Conservation (phyloP, 768 basidiomycete species). For the Mycena capillaripes region DNA sequence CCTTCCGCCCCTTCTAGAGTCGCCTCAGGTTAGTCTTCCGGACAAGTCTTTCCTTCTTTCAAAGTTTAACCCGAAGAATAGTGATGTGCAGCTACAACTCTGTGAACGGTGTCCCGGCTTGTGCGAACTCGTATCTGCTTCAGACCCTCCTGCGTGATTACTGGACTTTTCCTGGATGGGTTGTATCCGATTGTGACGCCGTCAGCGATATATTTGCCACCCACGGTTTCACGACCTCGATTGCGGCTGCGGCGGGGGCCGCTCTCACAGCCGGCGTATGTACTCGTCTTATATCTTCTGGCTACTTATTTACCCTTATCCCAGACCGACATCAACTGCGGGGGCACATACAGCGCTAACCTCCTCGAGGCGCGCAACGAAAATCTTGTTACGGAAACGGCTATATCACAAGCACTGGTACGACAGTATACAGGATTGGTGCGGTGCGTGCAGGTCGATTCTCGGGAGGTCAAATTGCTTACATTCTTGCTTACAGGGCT, state of each 20-base stretch:
- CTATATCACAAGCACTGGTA: slow-evolving; percentile 58
- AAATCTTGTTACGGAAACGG: slow-evolving; percentile 57
- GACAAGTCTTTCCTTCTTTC: too few species aligned
- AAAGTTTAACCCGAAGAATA: too few species aligned
- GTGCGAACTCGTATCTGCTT: slow-evolving; percentile 66
- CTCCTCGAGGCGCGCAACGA: slow-evolving; percentile 64
- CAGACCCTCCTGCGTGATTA: slow-evolving; percentile 64
- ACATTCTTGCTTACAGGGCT: slow-evolving; percentile 47
- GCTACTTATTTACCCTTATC: too few species aligned
- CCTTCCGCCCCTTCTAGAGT: too few species aligned
- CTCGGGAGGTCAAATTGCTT: not conserved
- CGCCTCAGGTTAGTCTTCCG: too few species aligned
- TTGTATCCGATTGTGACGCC: slow-evolving; percentile 69
- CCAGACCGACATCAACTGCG: slow-evolving; percentile 72
- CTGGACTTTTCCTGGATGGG: slow-evolving; percentile 67
- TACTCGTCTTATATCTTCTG: too few species aligned
- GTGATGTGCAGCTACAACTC: slow-evolving; percentile 75
- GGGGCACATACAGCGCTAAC: slow-evolving; percentile 58
- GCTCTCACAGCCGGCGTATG: slow-evolving; percentile 63
- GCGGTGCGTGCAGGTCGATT: slow-evolving; percentile 50
- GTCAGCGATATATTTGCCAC: slow-evolving; percentile 57
- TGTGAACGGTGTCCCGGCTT: slow-evolving; percentile 70
- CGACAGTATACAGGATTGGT: slow-evolving; percentile 68
- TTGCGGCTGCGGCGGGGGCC: slow-evolving; percentile 61
- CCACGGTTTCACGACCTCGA: slow-evolving; percentile 59